phyloP scores from a whole-genome alignment of 352 stramenopile genomes.

The Globisporangium cylindrosporum region DNA sequence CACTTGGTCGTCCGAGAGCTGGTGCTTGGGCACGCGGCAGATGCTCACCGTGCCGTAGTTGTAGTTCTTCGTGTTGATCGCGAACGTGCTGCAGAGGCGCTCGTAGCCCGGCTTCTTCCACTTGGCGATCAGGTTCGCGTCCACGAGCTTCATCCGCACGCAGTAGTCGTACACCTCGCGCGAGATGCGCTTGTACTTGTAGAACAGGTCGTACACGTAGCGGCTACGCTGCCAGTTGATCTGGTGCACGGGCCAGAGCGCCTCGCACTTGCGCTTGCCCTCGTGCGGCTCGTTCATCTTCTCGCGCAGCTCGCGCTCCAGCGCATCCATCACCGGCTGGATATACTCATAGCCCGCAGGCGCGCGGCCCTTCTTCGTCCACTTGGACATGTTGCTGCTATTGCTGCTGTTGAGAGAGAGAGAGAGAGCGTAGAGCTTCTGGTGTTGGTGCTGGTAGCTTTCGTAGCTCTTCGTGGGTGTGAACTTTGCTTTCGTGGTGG shows the following conservation, averaged over 20 bases:
- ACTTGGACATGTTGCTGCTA: slow-evolving; percentile 75
- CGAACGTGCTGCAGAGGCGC: slow-evolving; percentile 96
- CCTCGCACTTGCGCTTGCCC: slow-evolving; percentile 96
- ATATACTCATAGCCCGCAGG: slow-evolving; percentile 95
- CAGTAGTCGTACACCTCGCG: slow-evolving; percentile 98
- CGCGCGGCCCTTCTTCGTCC: slow-evolving; percentile 81
- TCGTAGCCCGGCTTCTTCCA: slow-evolving; percentile 99
- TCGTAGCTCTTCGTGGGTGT: background rate
- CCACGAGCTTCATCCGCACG: slow-evolving; percentile 91
- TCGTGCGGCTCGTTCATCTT: slow-evolving; percentile 98
- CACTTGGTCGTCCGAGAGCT: slow-evolving; percentile 88
- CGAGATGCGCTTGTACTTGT: slow-evolving; percentile 95
- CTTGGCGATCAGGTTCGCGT: slow-evolving; percentile 97
- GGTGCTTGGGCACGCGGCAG: slow-evolving; percentile 94
- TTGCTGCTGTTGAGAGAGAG: background rate
- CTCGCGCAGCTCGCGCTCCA: slow-evolving; percentile 97
- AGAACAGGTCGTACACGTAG: slow-evolving; percentile 99
- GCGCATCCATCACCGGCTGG: slow-evolving; percentile 93
- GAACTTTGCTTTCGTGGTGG: no score
- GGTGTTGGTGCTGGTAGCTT: background rate
- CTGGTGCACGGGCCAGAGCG: slow-evolving; percentile 98
- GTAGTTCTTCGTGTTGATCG: slow-evolving; percentile 99
- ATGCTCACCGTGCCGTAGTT: slow-evolving; percentile 98
- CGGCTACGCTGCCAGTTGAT: slow-evolving; percentile 98
- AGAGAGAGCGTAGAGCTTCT: background rate